Evolutionary conservation across 2,329 filamentous ascomycete species (phyloP), one percentile per base, ranked within the genome.

Genomic region (Akanthomyces uredinophilus): DNA sequence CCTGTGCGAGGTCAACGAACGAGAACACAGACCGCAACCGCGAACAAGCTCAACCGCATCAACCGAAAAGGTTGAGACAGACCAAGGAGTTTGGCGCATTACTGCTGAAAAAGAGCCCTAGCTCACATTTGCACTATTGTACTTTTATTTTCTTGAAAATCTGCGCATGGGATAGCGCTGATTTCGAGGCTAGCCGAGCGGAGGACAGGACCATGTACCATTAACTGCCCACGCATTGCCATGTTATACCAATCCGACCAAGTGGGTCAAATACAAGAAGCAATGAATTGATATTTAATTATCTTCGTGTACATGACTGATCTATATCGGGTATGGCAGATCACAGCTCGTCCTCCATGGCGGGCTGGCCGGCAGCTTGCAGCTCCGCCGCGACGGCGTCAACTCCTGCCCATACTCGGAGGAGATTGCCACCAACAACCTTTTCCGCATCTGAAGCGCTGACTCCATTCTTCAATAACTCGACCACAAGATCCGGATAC

Each of bases 1-100:
- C 95, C 95, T 4, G 94, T 95, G 60, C 85, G 95, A 68, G 95
- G 95, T 68, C 95, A 99, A 78, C 86, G 83, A 69, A 98, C 95
- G 64, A 88, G 91, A 73, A 91, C 81, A 72, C 94, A 89, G 75
- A 87, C 82, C 66, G 72, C 77, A 65, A 87, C 80, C 29, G 80
- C 86, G 52, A 83, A 79, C 73, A 87, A 82, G 72, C 75, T 89
- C 72, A 90, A 90, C 74, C 77, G 72, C 65, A 70, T 87, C 47
- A 79, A 86, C 65, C 78, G 83, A 54, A 60, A 43, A 37, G 58
- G 22, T 24, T 60, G 47, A 63, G 27, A 22, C 16, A 22, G 47
- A 22, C 6, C 46, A 10, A 18, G 4, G 7, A 18, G n/a, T n/a
- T 35, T 13, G 24, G 47, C 46, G 20, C 16, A 29, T 4, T 10